Conservation (phyloP, 352 stramenopile species). For the Phytopythium aichiense region DNA sequence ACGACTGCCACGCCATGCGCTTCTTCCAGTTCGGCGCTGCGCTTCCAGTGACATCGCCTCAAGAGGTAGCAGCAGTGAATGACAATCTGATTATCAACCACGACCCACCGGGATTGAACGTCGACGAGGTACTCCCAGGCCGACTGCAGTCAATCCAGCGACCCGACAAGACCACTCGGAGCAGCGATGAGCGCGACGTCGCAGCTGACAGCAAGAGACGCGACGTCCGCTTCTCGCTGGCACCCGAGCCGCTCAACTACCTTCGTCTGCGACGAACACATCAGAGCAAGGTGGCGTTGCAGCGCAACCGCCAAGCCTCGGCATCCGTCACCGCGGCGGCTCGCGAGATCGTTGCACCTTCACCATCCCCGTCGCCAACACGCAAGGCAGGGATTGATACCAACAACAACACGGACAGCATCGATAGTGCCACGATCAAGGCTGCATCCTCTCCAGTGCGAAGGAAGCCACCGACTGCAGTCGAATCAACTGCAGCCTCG, state of each 20-base stretch:
- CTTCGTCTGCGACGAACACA: constrained; percentile 55
- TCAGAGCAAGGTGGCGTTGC: constrained; percentile 38
- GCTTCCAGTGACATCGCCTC: not conserved
- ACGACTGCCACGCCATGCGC: not conserved
- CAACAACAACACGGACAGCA: constrained; percentile 1
- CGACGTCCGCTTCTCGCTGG: not conserved
- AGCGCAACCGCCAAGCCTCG: constrained; percentile 39
- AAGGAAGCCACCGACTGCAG: not conserved
- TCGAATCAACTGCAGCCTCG: not conserved
- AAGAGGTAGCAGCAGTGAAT: not conserved
- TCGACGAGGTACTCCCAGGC: not conserved
- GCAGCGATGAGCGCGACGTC: not conserved
- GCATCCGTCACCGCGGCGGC: constrained; percentile 27
- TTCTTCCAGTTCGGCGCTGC: constrained; percentile 5
- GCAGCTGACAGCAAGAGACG: not conserved
- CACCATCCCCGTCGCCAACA: constrained; percentile 11
- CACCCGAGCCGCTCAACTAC: constrained; percentile 59
- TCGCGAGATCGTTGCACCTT: constrained; percentile 46
- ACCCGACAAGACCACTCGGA: not conserved
- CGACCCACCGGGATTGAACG: not conserved
- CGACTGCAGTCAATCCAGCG: not conserved
- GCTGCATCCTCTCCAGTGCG: not conserved
- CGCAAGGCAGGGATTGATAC: not conserved
- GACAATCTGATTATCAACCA: not conserved
- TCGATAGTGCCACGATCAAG: not conserved